Base-by-base conservation (phyloP, 164 flowering plant species). In the Amborella trichopoda region DNA sequence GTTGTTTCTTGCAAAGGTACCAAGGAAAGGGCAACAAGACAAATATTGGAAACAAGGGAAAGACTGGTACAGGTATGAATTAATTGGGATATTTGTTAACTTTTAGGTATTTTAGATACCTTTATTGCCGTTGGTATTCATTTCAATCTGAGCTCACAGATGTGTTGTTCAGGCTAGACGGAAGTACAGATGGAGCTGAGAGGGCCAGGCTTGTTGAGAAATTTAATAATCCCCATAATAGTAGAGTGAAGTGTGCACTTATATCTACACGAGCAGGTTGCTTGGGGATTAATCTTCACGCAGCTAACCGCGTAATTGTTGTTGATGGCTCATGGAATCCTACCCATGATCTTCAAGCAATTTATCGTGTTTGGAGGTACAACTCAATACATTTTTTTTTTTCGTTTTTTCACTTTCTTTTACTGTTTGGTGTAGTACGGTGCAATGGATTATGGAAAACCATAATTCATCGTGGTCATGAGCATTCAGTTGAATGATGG, bases 291-390 rank as follows among this genome's bases (percentile, higher is more conserved):
- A 93, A 93, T 67, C 94, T 93, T 59, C 75, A 78, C 69, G 76
- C 96, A 64, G 99, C 99, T 52, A 93, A 93, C 52, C 91, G 96
- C 54, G 96, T 93, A 3, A 67, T 93, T 49, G 79, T 93, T 53
- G 81, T 93, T 58, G 99, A 93, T 71, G 95, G 96, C 46, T 93
- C 99, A 21, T 93, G 99, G 99, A 93, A 93, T 64, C 99, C 99
- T 20, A 88, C 96, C 40, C 57, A 80, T 65, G 99, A 93, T 69
- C 91, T 93, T 71, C 99, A 93, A 62, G 99, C 99, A 59, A 88
- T 88, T 53, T 93, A 70, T 68, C 77, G 99, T 39, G 99, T 74
- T 55, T 93, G 99, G 96, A 81, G 99, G 99, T 84, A 42, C 39
- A 55, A 19, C 57, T n/a, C n/a, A n/a, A n/a, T n/a, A n/a, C n/a